phyloP scores from a whole-genome alignment of 179 eudicot species.

The Drosera spatulata region DNA sequence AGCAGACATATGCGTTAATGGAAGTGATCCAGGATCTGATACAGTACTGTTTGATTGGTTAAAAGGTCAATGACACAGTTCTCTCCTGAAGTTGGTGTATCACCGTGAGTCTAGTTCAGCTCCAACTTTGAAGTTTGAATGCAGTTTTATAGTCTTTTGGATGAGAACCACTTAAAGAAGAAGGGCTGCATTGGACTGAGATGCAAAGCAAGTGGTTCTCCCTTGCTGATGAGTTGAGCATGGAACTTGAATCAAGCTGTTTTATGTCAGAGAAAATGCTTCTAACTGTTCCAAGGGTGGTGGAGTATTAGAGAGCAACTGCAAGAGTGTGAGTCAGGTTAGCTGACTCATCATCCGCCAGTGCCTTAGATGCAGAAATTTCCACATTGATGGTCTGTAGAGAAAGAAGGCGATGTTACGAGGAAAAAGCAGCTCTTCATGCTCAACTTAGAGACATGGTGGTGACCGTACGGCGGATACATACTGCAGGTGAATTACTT shows the following conservation, averaged over 20 bases:
- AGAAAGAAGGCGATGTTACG: no score
- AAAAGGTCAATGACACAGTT: conserved; percentile 26
- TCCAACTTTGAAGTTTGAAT: conserved; percentile 29
- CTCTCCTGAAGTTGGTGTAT: conserved; percentile 52
- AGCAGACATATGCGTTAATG: conserved; percentile 80
- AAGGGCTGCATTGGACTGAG: conserved; percentile 64
- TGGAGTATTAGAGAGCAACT: conserved; percentile 75
- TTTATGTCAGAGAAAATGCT: conserved; percentile 45
- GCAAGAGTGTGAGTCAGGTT: conserved; percentile 54
- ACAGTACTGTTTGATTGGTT: conserved; percentile 56
- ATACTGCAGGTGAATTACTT: conserved; percentile 90
- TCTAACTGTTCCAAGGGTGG: conserved; percentile 73
- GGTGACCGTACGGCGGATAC: conserved; percentile 62
- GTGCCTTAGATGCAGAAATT: no score
- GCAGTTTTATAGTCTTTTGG: conserved; percentile 36
- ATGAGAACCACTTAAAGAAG: conserved; percentile 47
- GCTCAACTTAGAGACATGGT: conserved; percentile 90
- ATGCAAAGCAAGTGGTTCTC: conserved; percentile 84
- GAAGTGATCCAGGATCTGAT: conserved; percentile 91
- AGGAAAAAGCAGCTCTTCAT: conserved; percentile 23
- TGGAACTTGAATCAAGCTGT: conserved; percentile 64
- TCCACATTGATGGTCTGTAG: no score
- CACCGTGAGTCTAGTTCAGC: conserved; percentile 31
- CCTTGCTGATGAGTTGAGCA: conserved; percentile 69
- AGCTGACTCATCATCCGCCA: no score